Evolutionary conservation across 176 grass and related monocot species (phyloP).

Genomic region (Juncus inflexus): DNA sequence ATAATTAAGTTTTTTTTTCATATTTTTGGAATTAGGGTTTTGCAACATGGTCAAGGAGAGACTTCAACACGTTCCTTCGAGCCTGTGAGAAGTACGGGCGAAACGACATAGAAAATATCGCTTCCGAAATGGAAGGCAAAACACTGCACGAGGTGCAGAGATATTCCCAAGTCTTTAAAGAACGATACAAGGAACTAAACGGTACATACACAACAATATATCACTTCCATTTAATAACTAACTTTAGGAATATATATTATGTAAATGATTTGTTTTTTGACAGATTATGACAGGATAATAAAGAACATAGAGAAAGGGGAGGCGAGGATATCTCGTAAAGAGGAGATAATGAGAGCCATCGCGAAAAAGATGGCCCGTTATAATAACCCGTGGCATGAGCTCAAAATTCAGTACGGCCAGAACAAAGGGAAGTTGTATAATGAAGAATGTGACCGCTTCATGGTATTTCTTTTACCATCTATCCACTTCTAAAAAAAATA

Average conservation of each 20-base stretch:
- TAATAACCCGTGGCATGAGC: constrained; percentile 72
- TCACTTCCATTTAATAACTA: not conserved
- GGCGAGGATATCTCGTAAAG: constrained; percentile 73
- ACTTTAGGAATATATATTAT: not conserved
- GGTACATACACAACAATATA: constrained; percentile 27
- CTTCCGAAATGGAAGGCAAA: constrained; percentile 77
- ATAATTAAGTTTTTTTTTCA: constrained; percentile 14
- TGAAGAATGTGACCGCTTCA: constrained; percentile 79
- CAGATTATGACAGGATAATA: constrained; percentile 66
- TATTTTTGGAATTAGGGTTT: constrained; percentile 46
- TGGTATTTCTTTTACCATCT: constrained; percentile 37
- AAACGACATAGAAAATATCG: constrained; percentile 62
- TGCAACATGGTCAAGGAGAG: constrained; percentile 72
- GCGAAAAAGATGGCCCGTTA: constrained; percentile 66
- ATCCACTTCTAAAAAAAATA: constrained; percentile 11
- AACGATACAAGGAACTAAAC: constrained; percentile 74
- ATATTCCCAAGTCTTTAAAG: constrained; percentile 58
- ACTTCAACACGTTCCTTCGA: constrained; percentile 76
- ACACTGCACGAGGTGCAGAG: constrained; percentile 62
- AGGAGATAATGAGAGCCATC: constrained; percentile 81
- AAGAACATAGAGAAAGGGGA: constrained; percentile 81
- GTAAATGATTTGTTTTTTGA: constrained; percentile 3
- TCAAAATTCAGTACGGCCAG: constrained; percentile 81
- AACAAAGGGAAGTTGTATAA: constrained; percentile 78
- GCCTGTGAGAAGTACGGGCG: constrained; percentile 82